Evolutionary conservation across 768 basidiomycete species (phyloP), one percentile per base, ranked within the genome.

Genomic region (Austroboletus eburneus): DNA sequence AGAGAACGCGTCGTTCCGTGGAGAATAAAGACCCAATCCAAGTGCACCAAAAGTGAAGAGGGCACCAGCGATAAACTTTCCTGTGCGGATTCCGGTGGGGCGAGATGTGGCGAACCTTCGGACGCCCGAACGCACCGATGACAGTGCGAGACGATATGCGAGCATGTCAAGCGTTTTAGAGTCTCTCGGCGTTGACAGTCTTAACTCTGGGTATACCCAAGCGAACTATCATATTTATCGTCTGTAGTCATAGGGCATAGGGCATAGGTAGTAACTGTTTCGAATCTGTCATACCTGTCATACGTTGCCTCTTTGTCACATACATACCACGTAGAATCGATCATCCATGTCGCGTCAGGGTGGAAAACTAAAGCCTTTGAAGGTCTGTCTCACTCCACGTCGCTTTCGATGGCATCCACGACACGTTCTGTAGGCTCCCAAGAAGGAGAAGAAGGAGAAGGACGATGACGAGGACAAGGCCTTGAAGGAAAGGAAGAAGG

Each of bases 341-440:
- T n/a, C 12, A 5, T 27, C 27, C 7, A 65, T 65, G 64, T 66
- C 64, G 39, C 78, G 87, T 71, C 83, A 87, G 73, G 87, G 85
- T 51, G 90, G 89, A 62, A 91, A 92, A 70, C 61, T 84, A 43
- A 92, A 92, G 77, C 90, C 90, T 43, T 69, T 91, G 55, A 91
- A 91, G 87, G 89, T 50, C 27, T 24, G 37, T 46, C 7, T n/a
- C n/a, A 8, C 14, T 38, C 23, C 33, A 35, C 17, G 42, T 46
- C 16, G 14, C 33, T n/a, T 14, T 34, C 33, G 33, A 34, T 34
- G 7, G 27, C 33, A 13, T 34, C 8, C 33, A 8, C 14, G 33
- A 34, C 8, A 5, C 33, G 33, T 34, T 32, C 20, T 25, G 13
- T 52, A 92, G 89, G 82, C 87, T 43, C 76, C 90, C 34, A 92